Base-by-base conservation (phyloP, 2,329 filamentous ascomycete genomes). In the Neonectria ditissima region DNA sequence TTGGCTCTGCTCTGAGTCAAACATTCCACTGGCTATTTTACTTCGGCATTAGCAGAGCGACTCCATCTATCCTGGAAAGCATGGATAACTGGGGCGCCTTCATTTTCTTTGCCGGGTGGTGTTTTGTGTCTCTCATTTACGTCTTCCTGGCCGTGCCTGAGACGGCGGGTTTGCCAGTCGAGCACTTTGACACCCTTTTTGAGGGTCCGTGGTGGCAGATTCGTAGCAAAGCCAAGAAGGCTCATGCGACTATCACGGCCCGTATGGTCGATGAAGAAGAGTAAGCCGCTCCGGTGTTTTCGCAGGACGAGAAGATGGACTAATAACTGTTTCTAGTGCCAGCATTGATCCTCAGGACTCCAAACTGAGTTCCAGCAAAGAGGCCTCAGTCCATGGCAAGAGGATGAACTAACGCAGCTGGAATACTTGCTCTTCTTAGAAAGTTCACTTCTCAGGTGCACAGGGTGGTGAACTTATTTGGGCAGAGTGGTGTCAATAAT, bases 81-180 rank as follows among this genome's bases (percentile, higher is more conserved):
- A 78, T 73, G 24, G 32, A 81, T 57, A 75, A 80, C 30, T 82
- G 80, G 80, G 80, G 80, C 1, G 78, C 79, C 0, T 82, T 82
- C 54, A 55, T 65, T 8, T 65, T 65, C 50, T 82, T 81, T 61
- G 79, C 76, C 1, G 74, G 63, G 2, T 81, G 76, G 76, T 80
- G 78, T 24, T 54, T 58, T 13, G 45, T 78, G 2, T 75, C 77
- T 1, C 61, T 81, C 3, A 34, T 79, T 24, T 82, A 82, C 59
- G 74, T 77, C 3, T 81, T 73, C 63, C 60, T 81, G 24, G 64
- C 78, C 26, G 78, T 82, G 0, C 80, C 80, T 0, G 80, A 82
- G 74, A 28, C 65, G 71, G 72, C 78, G 7, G 78, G 77, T 9
- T 63, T 79, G 11, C 75, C 73, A n/a, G 68, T 81, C 6, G 79